Base-by-base conservation (phyloP, 306 rosid species). In the Quercus cerris region DNA sequence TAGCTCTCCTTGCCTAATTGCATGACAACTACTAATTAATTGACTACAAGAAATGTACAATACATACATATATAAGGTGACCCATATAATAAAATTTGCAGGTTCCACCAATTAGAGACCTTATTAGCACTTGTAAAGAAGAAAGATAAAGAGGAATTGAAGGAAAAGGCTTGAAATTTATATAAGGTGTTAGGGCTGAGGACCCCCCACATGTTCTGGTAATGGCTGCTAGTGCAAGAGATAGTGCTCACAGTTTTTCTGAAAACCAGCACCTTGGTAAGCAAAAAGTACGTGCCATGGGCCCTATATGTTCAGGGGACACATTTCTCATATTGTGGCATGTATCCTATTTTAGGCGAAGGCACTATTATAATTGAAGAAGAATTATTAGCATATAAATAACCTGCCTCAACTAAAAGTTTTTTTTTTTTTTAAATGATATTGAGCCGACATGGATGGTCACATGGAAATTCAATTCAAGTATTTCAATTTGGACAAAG, bases 171-270 rank as follows among this genome's bases (percentile, higher is more conserved):
- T 56, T 63, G 25, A 55, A 56, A 28, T 23, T 46, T 62, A 17
- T 30, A 2, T 6, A 44, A 59, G 76, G 68, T 74, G 54, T 56
- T n/a, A 17, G 35, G 46, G 74, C 76, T 72, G 69, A 56, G 33
- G 78, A 79, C 83, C 61, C 69, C 72, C 86, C 77, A 75, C 86
- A 41, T 79, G 81, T 57, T 70, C 25, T 6, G 18, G 28, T 67
- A 67, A 19, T 67, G 72, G 72, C 52, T 49, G 15, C 18, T 8
- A 8, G 35, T 4, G 22, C 19, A 7, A 33, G 71, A 41, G 12
- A 8, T 41, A 41, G 13, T 0, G 41, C 51, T 63, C 73, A 18
- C 6, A 58, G 81, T 52, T 55, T 35, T 67, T 35, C 71, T 31
- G 71, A 6, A 33, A 66, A 17, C 71, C n/a, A 67, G 72, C 25